Conservation (phyloP, 306 rosid species). For the Glycine tomentella region DNA sequence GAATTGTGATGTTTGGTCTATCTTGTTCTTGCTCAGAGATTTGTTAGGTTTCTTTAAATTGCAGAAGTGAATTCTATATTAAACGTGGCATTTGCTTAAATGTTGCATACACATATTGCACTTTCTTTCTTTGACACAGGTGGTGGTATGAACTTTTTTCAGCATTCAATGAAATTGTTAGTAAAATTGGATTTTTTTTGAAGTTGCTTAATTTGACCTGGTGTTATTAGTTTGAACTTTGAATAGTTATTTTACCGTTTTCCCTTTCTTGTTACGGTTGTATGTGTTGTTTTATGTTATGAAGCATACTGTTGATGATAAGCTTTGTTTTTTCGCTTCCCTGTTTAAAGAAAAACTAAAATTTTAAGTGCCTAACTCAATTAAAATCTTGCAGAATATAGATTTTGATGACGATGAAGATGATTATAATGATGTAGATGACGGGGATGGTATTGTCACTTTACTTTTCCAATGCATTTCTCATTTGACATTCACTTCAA, state of each 20-base stretch:
- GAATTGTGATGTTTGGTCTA: neutral
- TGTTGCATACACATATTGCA: neutral
- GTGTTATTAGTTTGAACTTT: too few relatives aligned
- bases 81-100: slow-evolving; percentile 4
- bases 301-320: neutral
- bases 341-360: neutral
- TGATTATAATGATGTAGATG: slow-evolving; percentile 46
- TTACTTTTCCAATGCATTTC: slow-evolving; percentile 19
- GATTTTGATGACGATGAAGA: slow-evolving; percentile 70
- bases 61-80: neutral
- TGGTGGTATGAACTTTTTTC: too few relatives aligned
- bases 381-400: slow-evolving; percentile 54
- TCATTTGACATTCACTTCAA: slow-evolving; percentile 11
- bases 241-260: too few relatives aligned
- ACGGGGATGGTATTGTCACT: slow-evolving; percentile 54
- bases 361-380: slow-evolving; percentile 15
- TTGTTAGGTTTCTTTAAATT: slow-evolving; percentile 1
- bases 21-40: neutral
- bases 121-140: neutral
- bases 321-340: slow-evolving; percentile 21
- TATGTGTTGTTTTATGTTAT: neutral
- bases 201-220: too few relatives aligned
- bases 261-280: neutral
- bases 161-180: too few relatives aligned
- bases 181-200: too few relatives aligned